Conservation (phyloP, 768 basidiomycete species). For the Candolleomyces efflorescens region DNA sequence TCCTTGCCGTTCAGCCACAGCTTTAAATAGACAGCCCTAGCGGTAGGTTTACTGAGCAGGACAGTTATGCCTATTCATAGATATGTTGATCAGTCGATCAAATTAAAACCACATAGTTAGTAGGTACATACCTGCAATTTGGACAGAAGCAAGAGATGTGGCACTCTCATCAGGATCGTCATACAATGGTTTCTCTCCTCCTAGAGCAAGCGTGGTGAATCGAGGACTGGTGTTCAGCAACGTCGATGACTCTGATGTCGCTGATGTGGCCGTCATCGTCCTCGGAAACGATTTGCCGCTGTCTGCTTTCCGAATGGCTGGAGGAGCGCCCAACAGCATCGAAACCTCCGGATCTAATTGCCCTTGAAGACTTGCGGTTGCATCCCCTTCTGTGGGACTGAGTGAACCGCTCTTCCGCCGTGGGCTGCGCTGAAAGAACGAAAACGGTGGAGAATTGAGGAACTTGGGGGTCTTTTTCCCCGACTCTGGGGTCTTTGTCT, state of each 20-base stretch:
- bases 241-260: slow-evolving; percentile 1
- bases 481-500: background rate
- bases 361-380: too few species aligned
- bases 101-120: background rate
- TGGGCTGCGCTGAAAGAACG: background rate
- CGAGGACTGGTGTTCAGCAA: background rate
- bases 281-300: background rate
- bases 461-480: background rate
- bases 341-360: background rate
- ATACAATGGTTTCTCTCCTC: background rate
- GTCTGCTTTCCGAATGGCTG: background rate
- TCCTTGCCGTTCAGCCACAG: slow-evolving; percentile 8
- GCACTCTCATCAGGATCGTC: background rate
- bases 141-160: background rate
- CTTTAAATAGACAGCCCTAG: slow-evolving; percentile 7
- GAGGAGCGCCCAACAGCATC: background rate
- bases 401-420: background rate
- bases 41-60: background rate
- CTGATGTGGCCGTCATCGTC: background rate
- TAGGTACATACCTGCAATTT: background rate
- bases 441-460: background rate
- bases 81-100: background rate
- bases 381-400: background rate
- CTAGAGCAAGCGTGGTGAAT: background rate
- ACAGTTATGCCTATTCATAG: slow-evolving; percentile 8